Percentiles rank a stretch among this genome's conserved stretches.
Evolutionary conservation across 768 basidiomycete species (phyloP).

Genomic region (Basidioascus undulatus): DNA sequence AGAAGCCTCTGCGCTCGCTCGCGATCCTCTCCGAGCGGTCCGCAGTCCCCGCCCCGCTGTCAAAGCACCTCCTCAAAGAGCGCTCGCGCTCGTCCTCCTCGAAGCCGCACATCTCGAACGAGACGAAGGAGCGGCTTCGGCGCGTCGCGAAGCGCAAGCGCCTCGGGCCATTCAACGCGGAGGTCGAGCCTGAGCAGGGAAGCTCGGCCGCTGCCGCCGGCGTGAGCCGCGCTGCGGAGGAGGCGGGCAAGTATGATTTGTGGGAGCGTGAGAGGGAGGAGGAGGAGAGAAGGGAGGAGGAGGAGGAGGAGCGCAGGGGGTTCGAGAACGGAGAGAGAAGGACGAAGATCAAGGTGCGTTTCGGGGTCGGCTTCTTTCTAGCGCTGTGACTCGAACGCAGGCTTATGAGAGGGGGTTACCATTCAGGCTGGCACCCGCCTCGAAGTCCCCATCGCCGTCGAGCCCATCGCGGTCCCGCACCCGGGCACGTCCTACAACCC

Average conservation of each 20-base stretch:
- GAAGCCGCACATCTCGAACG: conserved; percentile 25
- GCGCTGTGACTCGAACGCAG: no score
- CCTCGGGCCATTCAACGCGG: conserved; percentile 45
- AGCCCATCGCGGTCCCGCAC: conserved; percentile 46
- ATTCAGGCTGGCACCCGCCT: no score
- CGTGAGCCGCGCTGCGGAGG: conserved; percentile 31
- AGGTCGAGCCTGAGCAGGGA: conserved; percentile 42
- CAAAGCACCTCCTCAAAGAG: no score
- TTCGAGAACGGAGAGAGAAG: conserved; percentile 16
- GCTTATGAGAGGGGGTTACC: no score
- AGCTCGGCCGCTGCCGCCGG: no score
- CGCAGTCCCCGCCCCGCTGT: conserved; percentile 58
- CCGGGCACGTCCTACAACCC: conserved; percentile 81
- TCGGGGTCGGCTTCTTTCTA: neutral
- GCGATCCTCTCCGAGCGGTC: conserved; percentile 69
- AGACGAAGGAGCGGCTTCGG: conserved; percentile 50
- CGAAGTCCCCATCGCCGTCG: conserved; percentile 38
- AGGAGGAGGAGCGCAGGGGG: conserved; percentile 17
- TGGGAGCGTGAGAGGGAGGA: conserved; percentile 43
- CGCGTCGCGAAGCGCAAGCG: conserved; percentile 49
- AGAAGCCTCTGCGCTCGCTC: conserved; percentile 33
- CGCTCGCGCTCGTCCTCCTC: conserved; percentile 12
- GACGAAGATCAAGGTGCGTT: conserved; percentile 30
- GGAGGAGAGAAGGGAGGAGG: conserved; percentile 26
- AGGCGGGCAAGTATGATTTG: conserved; percentile 15